Percentiles rank a stretch among this genome's conserved stretches.
Conservation (phyloP, 2,329 filamentous ascomycete genomes). For the Pseudogymnoascus sp. region DNA sequence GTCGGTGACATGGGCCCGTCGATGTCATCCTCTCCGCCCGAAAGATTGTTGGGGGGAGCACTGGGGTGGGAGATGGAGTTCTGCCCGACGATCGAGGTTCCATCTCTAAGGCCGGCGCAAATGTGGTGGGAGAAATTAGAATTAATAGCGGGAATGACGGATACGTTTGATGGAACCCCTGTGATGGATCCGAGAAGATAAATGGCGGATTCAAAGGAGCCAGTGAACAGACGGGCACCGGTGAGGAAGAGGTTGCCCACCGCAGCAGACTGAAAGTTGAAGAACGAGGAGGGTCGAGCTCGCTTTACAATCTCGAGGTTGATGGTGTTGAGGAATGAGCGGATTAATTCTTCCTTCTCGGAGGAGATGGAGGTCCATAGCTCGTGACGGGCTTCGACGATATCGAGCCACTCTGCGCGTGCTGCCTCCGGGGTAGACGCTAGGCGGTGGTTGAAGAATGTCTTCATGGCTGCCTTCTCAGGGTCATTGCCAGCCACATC, state of each 20-base stretch:
- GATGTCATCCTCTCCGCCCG: constrained; percentile 12
- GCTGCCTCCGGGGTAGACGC: constrained; percentile 55
- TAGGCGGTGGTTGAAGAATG: constrained; percentile 82
- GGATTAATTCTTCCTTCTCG: constrained; percentile 68
- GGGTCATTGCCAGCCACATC: constrained; percentile 41
- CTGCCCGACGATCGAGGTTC: constrained; percentile 76
- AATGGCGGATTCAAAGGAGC: constrained; percentile 86
- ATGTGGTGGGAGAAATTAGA: constrained; percentile 96
- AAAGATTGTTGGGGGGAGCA: constrained; percentile 10
- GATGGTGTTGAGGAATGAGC: constrained; percentile 67
- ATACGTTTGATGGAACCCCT: constrained; percentile 67
- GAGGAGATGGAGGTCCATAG: constrained; percentile 68
- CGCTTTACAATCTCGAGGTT: constrained; percentile 75
- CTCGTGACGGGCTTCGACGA: constrained; percentile 73
- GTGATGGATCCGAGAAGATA: constrained; percentile 85
- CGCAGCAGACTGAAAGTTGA: constrained; percentile 70
- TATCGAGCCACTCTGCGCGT: constrained; percentile 75
- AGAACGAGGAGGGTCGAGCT: constrained; percentile 63
- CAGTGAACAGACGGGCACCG: constrained; percentile 82
- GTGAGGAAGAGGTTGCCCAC: constrained; percentile 77
- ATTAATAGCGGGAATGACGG: constrained; percentile 84
- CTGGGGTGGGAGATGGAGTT: constrained; percentile 82
- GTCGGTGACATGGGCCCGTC: constrained; percentile 13
- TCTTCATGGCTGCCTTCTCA: constrained; percentile 69
- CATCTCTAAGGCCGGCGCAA: constrained; percentile 70